Conservation (phyloP, 2,329 filamentous ascomycete genomes). For the Bretziella fagacearum region DNA sequence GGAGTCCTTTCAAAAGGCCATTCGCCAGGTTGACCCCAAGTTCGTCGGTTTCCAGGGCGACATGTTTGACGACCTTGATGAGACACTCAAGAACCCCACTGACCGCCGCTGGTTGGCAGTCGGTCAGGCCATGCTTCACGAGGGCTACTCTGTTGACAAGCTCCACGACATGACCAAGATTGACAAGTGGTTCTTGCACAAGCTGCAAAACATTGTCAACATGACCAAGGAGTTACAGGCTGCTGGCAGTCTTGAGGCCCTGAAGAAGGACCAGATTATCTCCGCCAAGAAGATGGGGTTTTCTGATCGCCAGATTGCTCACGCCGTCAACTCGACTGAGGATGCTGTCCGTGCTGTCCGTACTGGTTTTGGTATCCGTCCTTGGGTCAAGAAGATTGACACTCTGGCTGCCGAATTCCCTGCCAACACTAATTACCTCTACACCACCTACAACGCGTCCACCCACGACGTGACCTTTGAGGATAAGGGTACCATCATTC, state of each 20-base stretch:
- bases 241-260: conserved; percentile 61
- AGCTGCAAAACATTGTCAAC: conserved; percentile 93
- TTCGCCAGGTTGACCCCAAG: conserved; percentile 85
- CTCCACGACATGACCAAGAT: conserved; percentile 94
- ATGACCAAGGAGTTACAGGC: conserved; percentile 73
- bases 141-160: conserved; percentile 82
- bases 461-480: conserved; percentile 88
- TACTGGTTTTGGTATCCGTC: conserved; percentile 72
- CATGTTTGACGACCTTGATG: conserved; percentile 84
- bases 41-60: conserved; percentile 91
- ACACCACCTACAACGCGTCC: conserved; percentile 94
- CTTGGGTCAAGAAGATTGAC: conserved; percentile 69
- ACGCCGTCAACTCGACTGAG: conserved; percentile 69
- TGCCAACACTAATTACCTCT: conserved; percentile 85
- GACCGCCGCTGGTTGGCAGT: conserved; percentile 96
- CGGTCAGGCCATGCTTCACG: conserved; percentile 93
- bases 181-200: conserved; percentile 98
- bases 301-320: conserved; percentile 87
- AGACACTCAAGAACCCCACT: conserved; percentile 77
- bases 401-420: conserved; percentile 95
- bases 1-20: conserved; percentile 97
- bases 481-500: conserved; percentile 74
- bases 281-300: conserved; percentile 97
- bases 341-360: conserved; percentile 75
- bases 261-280: conserved; percentile 76